A percentile compares a stretch with the other conserved stretches of the same genome.
phyloP scores from a whole-genome alignment of 352 stramenopile genomes.

The Stramenopiles sp. region DNA sequence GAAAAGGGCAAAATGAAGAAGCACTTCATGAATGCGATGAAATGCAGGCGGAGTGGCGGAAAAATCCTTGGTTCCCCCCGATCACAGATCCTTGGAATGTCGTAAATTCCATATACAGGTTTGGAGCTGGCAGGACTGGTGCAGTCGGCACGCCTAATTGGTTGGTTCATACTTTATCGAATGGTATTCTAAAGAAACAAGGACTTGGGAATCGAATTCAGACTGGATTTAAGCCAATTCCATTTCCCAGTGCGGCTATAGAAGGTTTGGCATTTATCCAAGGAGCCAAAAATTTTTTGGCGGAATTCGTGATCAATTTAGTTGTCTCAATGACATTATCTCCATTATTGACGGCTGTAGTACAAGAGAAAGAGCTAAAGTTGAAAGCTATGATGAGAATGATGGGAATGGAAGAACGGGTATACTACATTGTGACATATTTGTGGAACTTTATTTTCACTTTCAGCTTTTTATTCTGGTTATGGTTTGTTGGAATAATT shows the following conservation, averaged over 20 bases:
- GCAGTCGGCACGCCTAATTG: neutral
- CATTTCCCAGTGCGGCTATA: neutral
- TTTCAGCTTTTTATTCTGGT: neutral
- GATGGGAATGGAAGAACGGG: neutral
- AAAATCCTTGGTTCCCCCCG: neutral
- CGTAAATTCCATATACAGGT: neutral
- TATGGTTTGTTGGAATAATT: neutral
- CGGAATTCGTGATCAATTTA: neutral
- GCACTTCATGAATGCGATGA: neutral
- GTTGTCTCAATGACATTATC: neutral
- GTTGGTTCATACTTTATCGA: neutral
- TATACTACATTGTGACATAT: neutral
- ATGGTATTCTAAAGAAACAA: neutral
- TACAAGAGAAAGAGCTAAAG: neutral
- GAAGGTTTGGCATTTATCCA: neutral
- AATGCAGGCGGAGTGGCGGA: neutral
- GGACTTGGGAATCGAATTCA: neutral
- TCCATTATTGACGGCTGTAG: neutral
- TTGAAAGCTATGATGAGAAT: neutral
- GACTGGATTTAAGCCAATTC: neutral
- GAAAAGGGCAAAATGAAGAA: neutral
- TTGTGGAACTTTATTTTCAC: neutral
- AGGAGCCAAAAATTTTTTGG: neutral
- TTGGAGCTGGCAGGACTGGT: neutral
- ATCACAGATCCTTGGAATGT: neutral